Conservation (phyloP, 2,329 filamentous ascomycete genomes). For the Sporothrix brasiliensis region DNA sequence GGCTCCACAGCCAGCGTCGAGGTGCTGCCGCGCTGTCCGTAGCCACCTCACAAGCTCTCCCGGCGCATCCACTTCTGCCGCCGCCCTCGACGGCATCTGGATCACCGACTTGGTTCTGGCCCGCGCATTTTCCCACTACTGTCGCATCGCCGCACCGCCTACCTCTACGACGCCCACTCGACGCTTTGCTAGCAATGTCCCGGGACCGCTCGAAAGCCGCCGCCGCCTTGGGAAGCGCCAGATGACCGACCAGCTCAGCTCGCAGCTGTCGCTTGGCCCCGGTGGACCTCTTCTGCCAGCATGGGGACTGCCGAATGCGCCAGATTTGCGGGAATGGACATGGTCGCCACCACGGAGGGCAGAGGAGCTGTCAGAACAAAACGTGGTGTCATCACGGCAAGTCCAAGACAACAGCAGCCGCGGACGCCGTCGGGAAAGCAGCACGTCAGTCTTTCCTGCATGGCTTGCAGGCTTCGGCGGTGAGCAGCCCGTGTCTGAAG, state of each 20-base stretch:
- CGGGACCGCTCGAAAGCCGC: slow-evolving; percentile 59
- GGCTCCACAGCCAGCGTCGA: slow-evolving; percentile 22
- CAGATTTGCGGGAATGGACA: slow-evolving; percentile 53
- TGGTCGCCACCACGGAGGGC: slow-evolving; percentile 54
- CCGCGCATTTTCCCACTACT: slow-evolving; percentile 54
- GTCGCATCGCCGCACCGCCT: slow-evolving; percentile 33
- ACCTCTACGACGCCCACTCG: slow-evolving; percentile 29
- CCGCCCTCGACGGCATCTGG: slow-evolving; percentile 54
- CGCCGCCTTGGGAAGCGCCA: slow-evolving; percentile 57
- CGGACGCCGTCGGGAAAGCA: neutral
- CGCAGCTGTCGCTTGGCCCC: slow-evolving; percentile 42
- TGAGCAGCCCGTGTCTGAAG: neutral
- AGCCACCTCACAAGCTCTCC: slow-evolving; percentile 50
- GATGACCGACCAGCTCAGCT: slow-evolving; percentile 54
- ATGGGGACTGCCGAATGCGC: slow-evolving; percentile 53
- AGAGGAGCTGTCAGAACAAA: neutral
- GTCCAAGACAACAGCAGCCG: neutral
- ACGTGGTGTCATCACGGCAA: neutral
- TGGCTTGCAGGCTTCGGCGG: slow-evolving; percentile 31
- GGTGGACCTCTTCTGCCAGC: slow-evolving; percentile 38
- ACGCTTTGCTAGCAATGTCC: slow-evolving; percentile 48
- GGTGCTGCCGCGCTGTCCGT: neutral
- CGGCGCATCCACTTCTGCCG: slow-evolving; percentile 40
- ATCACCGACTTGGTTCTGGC: slow-evolving; percentile 60
- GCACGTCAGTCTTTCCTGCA: slow-evolving; percentile 15